Percentiles rank a stretch among this genome's conserved stretches.
These are phyloP conservation scores for Trypethelium eluteriae DNA, from an alignment of 495 filamentous ascomycete species.

Conservation along the genomic window DNA sequence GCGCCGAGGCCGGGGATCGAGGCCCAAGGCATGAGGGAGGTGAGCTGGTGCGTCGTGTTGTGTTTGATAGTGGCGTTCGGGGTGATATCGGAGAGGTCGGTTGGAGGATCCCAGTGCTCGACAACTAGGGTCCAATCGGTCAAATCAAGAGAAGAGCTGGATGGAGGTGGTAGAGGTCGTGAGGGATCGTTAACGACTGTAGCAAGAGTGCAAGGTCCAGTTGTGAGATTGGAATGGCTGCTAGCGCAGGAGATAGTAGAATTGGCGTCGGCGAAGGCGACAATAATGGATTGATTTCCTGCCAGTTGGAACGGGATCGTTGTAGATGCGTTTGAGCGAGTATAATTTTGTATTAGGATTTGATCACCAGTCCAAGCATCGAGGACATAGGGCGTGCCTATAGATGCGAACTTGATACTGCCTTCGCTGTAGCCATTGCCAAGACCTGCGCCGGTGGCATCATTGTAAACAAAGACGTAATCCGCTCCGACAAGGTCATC, in stretches of 20 bases:
- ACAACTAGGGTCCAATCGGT: slow-evolving; percentile 22
- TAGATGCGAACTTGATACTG: slow-evolving; percentile 27
- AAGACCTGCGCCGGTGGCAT: slow-evolving; percentile 17
- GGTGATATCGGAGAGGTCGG: slow-evolving; percentile 10
- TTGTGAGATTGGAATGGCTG: slow-evolving; percentile 3
- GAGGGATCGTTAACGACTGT: slow-evolving; percentile 13
- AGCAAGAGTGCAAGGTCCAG: slow-evolving; percentile 10
- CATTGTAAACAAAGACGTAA: slow-evolving; percentile 40
- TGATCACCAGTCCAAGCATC: slow-evolving; percentile 27
- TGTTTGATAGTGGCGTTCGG: slow-evolving; percentile 14
- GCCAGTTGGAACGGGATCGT: slow-evolving; percentile 18
- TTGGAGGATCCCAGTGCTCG: slow-evolving; percentile 22
- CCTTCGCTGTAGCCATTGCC: slow-evolving; percentile 26
- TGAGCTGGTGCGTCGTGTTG: slow-evolving; percentile 17
- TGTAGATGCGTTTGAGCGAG: slow-evolving; percentile 12
- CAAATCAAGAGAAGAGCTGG: slow-evolving; percentile 15
- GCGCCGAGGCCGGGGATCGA: slow-evolving; percentile 11
- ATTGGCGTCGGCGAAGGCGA: slow-evolving; percentile 17
- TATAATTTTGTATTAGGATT: slow-evolving; percentile 16
- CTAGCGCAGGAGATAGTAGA: slow-evolving; percentile 1
- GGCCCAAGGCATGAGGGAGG: slow-evolving; percentile 21
- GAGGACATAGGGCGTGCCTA: slow-evolving; percentile 22
- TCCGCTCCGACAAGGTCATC: slow-evolving; percentile 24
- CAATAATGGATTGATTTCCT: slow-evolving; percentile 24
- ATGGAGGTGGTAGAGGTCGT: neutral